These are phyloP conservation scores for Coemansia sp. DNA, from an alignment of 192 early-diverging fungal species.

Conservation along the genomic window DNA sequence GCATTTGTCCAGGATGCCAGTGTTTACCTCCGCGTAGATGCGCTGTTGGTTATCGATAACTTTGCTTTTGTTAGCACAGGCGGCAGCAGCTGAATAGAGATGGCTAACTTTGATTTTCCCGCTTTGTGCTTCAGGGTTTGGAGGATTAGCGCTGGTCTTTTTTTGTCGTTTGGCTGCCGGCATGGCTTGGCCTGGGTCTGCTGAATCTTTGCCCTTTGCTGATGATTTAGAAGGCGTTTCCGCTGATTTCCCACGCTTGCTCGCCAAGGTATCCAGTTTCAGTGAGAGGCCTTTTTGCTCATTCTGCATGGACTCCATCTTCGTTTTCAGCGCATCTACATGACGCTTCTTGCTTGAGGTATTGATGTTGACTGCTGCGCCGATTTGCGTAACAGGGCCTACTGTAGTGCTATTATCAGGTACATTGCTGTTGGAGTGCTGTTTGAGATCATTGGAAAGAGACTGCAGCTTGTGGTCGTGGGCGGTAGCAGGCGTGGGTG, in stretches of 20 bases:
- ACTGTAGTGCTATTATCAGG: not conserved
- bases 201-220: not conserved
- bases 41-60: not conserved
- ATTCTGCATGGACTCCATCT: slow-evolving; percentile 27
- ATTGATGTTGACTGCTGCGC: not conserved
- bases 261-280: slow-evolving; percentile 15
- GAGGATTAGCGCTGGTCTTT: not conserved
- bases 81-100: not conserved
- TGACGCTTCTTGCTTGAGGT: not conserved
- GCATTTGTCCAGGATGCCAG: slow-evolving; percentile 11
- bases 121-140: not conserved
- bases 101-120: not conserved
- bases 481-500: not conserved
- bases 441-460: not conserved
- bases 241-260: slow-evolving; percentile 19
- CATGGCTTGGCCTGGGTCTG: not conserved
- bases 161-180: slow-evolving; percentile 13
- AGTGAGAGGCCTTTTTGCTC: slow-evolving; percentile 20
- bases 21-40: not conserved
- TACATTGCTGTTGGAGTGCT: not conserved
- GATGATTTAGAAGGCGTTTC: not conserved
- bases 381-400: not conserved
- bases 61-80: not conserved
- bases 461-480: not conserved
- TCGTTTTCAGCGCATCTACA: slow-evolving; percentile 14